Conservation (phyloP, 768 basidiomycete genomes). For the Daedalea quercina region DNA sequence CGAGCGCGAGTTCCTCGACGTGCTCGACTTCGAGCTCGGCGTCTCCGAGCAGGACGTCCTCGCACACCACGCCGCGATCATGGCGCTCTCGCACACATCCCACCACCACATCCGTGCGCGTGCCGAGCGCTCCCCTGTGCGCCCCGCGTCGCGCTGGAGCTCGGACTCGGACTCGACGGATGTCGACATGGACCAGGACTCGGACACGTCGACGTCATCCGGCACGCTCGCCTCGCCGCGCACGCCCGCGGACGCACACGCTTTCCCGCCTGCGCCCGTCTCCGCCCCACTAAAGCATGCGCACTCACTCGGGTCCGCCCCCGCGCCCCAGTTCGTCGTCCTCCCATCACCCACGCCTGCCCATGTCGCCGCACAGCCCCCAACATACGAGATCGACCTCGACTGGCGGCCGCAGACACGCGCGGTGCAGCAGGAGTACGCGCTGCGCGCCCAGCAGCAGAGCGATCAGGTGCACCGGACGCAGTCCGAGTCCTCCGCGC, state of each 20-base stretch:
- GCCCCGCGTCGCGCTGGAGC: constrained; percentile 15
- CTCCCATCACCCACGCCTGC: constrained; percentile 10
- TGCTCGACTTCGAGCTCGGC: constrained; percentile 68
- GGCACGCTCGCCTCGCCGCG: constrained; percentile 15
- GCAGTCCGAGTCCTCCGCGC: background rate
- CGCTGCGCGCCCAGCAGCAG: background rate
- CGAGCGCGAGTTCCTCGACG: constrained; percentile 77
- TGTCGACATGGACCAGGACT: constrained; percentile 18
- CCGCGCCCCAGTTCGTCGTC: constrained; percentile 11
- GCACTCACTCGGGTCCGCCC: constrained; percentile 3
- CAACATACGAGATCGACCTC: background rate
- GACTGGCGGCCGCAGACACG: background rate
- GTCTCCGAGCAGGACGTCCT: constrained; percentile 61
- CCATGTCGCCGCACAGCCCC: background rate
- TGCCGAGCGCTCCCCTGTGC: constrained; percentile 5
- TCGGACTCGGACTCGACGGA: constrained; percentile 11
- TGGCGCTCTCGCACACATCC: constrained; percentile 24
- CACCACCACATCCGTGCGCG: constrained; percentile 13
- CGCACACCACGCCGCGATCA: constrained; percentile 31
- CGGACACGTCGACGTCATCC: constrained; percentile 14
- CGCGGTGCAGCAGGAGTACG: constrained; percentile 1
- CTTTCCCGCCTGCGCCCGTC: background rate
- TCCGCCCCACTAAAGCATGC: constrained; percentile 11
- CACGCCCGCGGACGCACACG: constrained; percentile 16
- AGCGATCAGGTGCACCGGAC: background rate